A percentile compares a stretch with the other conserved stretches of the same genome.
Evolutionary conservation across 495 filamentous ascomycete genomes (phyloP).

Genomic region (Xylaria nigripes): DNA sequence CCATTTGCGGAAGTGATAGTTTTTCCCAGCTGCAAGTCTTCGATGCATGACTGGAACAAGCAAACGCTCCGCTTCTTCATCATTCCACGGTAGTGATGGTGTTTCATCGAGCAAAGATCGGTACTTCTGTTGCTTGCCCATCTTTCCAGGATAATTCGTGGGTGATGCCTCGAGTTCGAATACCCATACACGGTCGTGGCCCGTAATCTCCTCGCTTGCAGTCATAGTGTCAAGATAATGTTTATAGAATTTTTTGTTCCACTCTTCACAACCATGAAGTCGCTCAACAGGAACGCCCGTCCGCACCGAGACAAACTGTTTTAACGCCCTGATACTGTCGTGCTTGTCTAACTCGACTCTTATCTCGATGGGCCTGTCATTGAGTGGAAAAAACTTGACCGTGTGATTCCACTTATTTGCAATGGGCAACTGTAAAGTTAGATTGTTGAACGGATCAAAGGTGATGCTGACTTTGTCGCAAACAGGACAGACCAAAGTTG

Average conservation of each 20-base stretch:
- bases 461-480: conserved; percentile 97
- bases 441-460: conserved; percentile 93
- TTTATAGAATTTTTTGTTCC: conserved; percentile 73
- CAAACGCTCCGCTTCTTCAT: conserved; percentile 59
- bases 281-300: conserved; percentile 50
- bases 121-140: conserved; percentile 39
- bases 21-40: conserved; percentile 10
- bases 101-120: conserved; percentile 38
- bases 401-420: conserved; percentile 66
- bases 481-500: conserved; percentile 80
- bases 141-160: conserved; percentile 59
- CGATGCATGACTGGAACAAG: conserved; percentile 76
- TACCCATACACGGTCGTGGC: conserved; percentile 58
- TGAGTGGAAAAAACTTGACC: conserved; percentile 66
- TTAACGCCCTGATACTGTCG: conserved; percentile 60
- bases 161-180: conserved; percentile 74
- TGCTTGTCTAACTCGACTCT: conserved; percentile 83
- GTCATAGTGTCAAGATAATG: conserved; percentile 59
- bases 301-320: conserved; percentile 64
- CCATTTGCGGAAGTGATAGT: conserved; percentile 16
- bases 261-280: conserved; percentile 71
- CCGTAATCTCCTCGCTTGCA: conserved; percentile 60
- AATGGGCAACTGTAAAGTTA: conserved; percentile 84
- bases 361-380: conserved; percentile 55
- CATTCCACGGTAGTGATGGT: conserved; percentile 46